Conservation (phyloP, 768 basidiomycete species). For the Lentinus tigrinus region DNA sequence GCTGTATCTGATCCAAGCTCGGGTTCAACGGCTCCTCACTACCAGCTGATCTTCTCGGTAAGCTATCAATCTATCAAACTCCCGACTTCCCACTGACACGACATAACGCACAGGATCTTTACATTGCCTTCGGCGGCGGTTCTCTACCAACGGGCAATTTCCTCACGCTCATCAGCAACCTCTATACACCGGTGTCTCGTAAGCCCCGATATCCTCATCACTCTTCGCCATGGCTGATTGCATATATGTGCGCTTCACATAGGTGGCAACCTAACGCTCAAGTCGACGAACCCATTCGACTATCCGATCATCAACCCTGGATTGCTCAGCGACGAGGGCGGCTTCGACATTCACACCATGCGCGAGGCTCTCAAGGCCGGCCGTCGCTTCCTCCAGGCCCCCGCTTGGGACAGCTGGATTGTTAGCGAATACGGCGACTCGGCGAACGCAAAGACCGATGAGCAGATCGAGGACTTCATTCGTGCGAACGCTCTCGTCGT, state of each 20-base stretch:
- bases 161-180: background rate
- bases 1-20: background rate
- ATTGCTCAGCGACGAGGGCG: slow-evolving; percentile 18
- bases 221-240: background rate
- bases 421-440: background rate
- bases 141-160: background rate
- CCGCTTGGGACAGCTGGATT: slow-evolving; percentile 8
- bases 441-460: background rate
- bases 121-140: background rate
- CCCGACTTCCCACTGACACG: background rate
- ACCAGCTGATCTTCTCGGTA: background rate
- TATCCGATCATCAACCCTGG: slow-evolving; percentile 26
- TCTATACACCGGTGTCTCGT: background rate
- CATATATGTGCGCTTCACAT: no score
- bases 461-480: background rate
- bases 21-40: background rate
- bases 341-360: slow-evolving; percentile 24
- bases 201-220: background rate
- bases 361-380: slow-evolving; percentile 7
- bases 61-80: background rate
- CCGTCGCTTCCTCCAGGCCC: slow-evolving; percentile 1
- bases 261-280: slow-evolving; percentile 25
- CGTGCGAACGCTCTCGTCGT: background rate
- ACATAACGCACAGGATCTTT: background rate
- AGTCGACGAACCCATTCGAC: slow-evolving; percentile 40